Base-by-base conservation (phyloP, 1,284 basidiomycete genomes). In the Rhodofomes roseus region DNA sequence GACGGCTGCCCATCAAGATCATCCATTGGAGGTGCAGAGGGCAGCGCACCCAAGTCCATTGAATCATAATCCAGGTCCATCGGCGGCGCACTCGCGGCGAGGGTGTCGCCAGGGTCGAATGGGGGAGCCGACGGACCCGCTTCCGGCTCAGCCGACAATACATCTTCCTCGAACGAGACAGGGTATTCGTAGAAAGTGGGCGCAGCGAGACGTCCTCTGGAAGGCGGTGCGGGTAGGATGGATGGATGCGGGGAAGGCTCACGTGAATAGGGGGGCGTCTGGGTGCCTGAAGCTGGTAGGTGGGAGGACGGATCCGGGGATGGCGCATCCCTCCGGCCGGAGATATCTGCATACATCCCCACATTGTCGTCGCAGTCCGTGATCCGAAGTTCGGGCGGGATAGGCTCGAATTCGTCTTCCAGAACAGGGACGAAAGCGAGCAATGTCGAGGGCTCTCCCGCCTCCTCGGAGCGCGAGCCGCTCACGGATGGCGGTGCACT, bases 401-500 rank as follows among this genome's bases (percentile, higher is more conserved):
- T 29, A 4, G 56, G 56, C 57, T 67, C 66, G 56, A 63, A 69
- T 36, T 66, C 66, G 39, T 70, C 70, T 12, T 71, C 70, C 7
- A 71, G 59, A 9, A 65, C 51, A 31, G 71, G 71, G n/a, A 73
- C 71, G 23, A 67, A 67, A 20, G 71, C 65, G 50, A 58, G 58
- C 31, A 60, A 23, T 27, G 58, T 63, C 59, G 64, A 64, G 37
- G 62, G 58, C 56, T 60, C 62, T 52, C 58, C 64, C 46, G 43
- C 34, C 23, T 55, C 58, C 27, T 48, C 56, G 29, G 55, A 44
- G n/a, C 37, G 20, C 23, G 60, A 52, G 12, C 22, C 25, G 20
- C 44, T 50, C 12, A 51, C 58, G 3, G 36, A 54, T 7, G 73
- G 73, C 23, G 89, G 89, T 16, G 80, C 79, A 65, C 85, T 89